A percentile compares a stretch with the other conserved stretches of the same genome.
phyloP scores from a whole-genome alignment of 2,329 filamentous ascomycete genomes.

The Beauveria pseudobassiana region DNA sequence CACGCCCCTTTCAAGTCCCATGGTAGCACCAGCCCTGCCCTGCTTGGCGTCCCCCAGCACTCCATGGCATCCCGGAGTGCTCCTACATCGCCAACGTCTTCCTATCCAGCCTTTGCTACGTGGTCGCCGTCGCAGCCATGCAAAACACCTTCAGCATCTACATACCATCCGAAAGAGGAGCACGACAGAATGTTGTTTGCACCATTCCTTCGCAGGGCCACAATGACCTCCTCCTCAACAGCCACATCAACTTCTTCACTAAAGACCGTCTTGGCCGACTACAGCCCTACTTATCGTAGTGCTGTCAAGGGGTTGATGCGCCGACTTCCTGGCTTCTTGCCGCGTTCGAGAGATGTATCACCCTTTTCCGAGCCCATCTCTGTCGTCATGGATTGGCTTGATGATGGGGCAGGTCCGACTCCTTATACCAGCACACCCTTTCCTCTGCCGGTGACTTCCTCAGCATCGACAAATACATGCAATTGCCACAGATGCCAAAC shows the following conservation, averaged over 20 bases:
- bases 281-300: slow-evolving; percentile 26
- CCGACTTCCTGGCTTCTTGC: slow-evolving; percentile 26
- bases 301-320: slow-evolving; percentile 33
- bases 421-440: slow-evolving; percentile 17
- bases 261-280: slow-evolving; percentile 25
- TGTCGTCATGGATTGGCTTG: slow-evolving; percentile 19
- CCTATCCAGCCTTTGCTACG: too few relatives aligned
- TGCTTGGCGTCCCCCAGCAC: neutral
- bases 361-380: slow-evolving; percentile 18
- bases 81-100: neutral
- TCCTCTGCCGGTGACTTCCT: slow-evolving; percentile 43
- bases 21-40: neutral
- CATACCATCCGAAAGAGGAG: slow-evolving; percentile 6
- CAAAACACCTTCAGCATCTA: slow-evolving; percentile 1
- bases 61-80: neutral
- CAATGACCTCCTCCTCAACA: slow-evolving; percentile 31
- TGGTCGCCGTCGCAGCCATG: slow-evolving; percentile 1
- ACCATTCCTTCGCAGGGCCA: slow-evolving; percentile 25
- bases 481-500: slow-evolving; percentile 14
- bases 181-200: slow-evolving; percentile 16
- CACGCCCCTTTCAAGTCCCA: neutral
- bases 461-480: slow-evolving; percentile 20
- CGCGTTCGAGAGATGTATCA: slow-evolving; percentile 17
- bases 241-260: slow-evolving; percentile 29
- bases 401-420: slow-evolving; percentile 22